Evolutionary conservation across 495 filamentous ascomycete species (phyloP).

Genomic region (Talaromyces proteolyticus): DNA sequence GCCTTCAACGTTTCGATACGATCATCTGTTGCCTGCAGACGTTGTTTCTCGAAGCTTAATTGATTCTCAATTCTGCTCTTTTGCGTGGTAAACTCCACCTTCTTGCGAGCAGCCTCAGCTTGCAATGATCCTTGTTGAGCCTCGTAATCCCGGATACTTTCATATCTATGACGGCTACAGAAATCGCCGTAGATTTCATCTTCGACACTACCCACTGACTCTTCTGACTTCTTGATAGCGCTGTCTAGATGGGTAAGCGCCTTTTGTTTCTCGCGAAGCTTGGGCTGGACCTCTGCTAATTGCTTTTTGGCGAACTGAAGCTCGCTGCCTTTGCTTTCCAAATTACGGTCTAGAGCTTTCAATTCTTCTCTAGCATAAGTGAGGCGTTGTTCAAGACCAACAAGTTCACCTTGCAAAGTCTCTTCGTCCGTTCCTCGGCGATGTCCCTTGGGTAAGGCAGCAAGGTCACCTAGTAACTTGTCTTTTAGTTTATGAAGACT

Average conservation of each 20-base stretch:
- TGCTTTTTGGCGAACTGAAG: conserved; percentile 64
- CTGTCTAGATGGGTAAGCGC: conserved; percentile 60
- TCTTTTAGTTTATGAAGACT: conserved; percentile 67
- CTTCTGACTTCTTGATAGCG: conserved; percentile 61
- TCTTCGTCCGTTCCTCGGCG: conserved; percentile 74
- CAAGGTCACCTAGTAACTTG: conserved; percentile 66
- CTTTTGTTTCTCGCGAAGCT: conserved; percentile 63
- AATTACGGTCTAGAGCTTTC: conserved; percentile 75
- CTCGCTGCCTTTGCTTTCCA: conserved; percentile 80
- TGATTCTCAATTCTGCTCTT: conserved; percentile 74
- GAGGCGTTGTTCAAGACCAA: conserved; percentile 75
- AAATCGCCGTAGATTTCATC: conserved; percentile 86
- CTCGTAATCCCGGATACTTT: conserved; percentile 88
- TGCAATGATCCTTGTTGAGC: conserved; percentile 86
- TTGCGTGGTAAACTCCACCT: conserved; percentile 78
- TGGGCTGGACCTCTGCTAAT: conserved; percentile 68
- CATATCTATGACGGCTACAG: conserved; percentile 80
- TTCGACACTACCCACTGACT: conserved; percentile 77
- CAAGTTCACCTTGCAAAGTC: conserved; percentile 69
- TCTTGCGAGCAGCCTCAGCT: conserved; percentile 81
- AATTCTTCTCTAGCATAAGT: conserved; percentile 68
- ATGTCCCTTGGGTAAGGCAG: conserved; percentile 67
- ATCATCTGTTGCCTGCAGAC: conserved; percentile 59
- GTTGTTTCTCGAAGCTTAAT: conserved; percentile 69
- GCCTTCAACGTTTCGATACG: conserved; percentile 64